phyloP scores from a whole-genome alignment of 306 rosid genomes.

The Cajanus cajan region DNA sequence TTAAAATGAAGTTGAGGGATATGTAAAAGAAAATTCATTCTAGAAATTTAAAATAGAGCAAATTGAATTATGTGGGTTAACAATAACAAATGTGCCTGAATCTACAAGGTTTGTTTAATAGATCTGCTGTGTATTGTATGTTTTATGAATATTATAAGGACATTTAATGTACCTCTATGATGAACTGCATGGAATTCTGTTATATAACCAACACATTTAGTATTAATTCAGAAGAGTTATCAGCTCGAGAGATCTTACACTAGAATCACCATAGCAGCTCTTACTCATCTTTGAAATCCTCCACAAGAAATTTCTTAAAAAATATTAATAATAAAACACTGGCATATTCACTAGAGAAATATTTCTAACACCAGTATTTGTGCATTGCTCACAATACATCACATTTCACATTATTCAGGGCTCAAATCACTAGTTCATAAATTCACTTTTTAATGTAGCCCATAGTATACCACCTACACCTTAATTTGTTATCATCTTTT shows the following conservation, averaged over 20 bases:
- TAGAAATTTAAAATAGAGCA: background rate
- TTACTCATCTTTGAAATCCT: background rate
- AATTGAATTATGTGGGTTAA: background rate
- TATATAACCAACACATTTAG: background rate
- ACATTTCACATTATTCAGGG: background rate
- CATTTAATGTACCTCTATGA: background rate
- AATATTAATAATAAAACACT: background rate
- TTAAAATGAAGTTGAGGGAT: background rate
- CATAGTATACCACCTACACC: background rate
- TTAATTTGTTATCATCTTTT: background rate
- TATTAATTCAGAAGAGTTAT: background rate
- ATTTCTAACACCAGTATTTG: background rate
- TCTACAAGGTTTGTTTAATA: background rate
- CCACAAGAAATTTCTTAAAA: background rate
- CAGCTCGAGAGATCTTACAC: background rate
- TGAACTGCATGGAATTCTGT: background rate
- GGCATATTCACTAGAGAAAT: background rate
- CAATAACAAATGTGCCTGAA: background rate
- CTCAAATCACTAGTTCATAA: background rate
- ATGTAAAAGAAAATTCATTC: background rate
- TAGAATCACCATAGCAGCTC: background rate
- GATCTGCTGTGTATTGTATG: background rate
- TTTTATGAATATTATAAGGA: background rate
- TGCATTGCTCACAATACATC: background rate
- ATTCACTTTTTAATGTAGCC: background rate